Percentiles rank a stretch among this genome's conserved stretches.
phyloP scores from a whole-genome alignment of 805 yeast genomes.

The Hanseniaspora pseudoguilliermondii region DNA sequence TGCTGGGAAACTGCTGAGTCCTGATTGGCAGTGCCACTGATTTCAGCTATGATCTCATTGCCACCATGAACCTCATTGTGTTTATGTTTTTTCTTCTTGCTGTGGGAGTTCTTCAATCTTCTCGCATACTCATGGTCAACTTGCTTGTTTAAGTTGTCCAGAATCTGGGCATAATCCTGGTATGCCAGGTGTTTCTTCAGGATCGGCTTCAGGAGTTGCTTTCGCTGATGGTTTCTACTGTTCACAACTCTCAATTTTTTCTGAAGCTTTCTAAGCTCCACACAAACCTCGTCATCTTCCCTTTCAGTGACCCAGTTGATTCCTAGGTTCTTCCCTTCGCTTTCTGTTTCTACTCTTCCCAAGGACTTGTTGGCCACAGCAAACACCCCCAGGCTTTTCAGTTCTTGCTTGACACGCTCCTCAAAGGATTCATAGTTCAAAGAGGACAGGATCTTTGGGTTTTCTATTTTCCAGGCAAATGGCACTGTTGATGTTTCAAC shows the following conservation, averaged over 20 bases:
- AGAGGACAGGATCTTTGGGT: conserved; percentile 23
- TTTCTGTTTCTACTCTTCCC: conserved; percentile 18
- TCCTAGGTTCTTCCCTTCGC: conserved; percentile 21
- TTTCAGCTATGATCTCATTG: conserved; percentile 12
- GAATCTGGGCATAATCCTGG: conserved; percentile 81
- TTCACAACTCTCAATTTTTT: conserved; percentile 49
- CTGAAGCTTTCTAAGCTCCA: conserved; percentile 67
- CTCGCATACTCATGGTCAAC: conserved; percentile 87
- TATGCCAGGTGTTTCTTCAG: conserved; percentile 85
- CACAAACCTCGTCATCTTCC: conserved; percentile 89
- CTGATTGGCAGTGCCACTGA: conserved; percentile 15
- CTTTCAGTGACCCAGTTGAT: conserved; percentile 58
- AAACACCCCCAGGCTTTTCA: conserved; percentile 80
- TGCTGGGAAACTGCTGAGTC: neutral
- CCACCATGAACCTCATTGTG: conserved; percentile 13
- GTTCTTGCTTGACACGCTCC: conserved; percentile 74
- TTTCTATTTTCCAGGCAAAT: conserved; percentile 12
- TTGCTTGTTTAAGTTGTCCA: conserved; percentile 91
- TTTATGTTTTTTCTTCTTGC: conserved; percentile 29
- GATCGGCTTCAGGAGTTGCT: conserved; percentile 51
- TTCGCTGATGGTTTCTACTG: conserved; percentile 52
- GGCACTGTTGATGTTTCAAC: conserved; percentile 13
- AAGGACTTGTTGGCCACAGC: conserved; percentile 31
- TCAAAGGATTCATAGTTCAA: conserved; percentile 72
- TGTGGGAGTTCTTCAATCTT: conserved; percentile 59